These are phyloP conservation scores for Luvunga scandens DNA, from an alignment of 345 rosid species.

Conservation along the genomic window DNA sequence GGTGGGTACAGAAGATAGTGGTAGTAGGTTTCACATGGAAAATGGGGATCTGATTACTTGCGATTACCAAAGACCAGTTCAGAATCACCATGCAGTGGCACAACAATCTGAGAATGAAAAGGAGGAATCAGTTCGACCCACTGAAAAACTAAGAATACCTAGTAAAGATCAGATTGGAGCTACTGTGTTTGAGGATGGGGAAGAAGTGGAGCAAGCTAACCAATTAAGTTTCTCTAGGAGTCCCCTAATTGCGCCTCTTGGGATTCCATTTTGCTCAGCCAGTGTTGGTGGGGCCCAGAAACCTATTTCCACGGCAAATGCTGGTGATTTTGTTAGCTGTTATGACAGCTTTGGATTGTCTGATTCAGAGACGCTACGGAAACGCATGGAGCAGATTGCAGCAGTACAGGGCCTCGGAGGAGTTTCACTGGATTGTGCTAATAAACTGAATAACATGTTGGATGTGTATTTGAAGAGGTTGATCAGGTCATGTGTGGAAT, in stretches of 20 bases:
- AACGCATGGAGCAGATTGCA: conserved; percentile 80
- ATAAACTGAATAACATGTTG: conserved; percentile 58
- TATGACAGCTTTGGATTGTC: conserved; percentile 67
- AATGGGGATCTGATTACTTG: conserved; percentile 66
- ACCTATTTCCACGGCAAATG: conserved; percentile 38
- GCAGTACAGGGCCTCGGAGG: conserved; percentile 76
- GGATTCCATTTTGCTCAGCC: conserved; percentile 70
- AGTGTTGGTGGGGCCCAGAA: conserved; percentile 64
- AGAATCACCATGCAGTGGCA: conserved; percentile 45
- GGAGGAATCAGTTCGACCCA: conserved; percentile 38
- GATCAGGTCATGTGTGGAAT: conserved; percentile 63
- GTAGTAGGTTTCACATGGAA: conserved; percentile 39
- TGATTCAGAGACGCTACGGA: conserved; percentile 62
- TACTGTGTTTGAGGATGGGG: conserved; percentile 43
- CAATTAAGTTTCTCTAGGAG: conserved; percentile 36
- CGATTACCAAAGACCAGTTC: conserved; percentile 61
- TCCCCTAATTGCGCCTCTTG: conserved; percentile 74
- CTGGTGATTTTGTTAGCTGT: conserved; percentile 43
- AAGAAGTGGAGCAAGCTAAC: conserved; percentile 50
- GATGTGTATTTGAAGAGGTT: conserved; percentile 80
- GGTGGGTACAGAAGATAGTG: conserved; percentile 49
- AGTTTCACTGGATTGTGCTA: conserved; percentile 81
- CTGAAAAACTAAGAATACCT: conserved; percentile 30
- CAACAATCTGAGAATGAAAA: conserved; percentile 53
- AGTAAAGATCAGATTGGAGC: conserved; percentile 43